Evolutionary conservation across 2,329 filamentous ascomycete species (phyloP).

Genomic region (Aureobasidium zeae): DNA sequence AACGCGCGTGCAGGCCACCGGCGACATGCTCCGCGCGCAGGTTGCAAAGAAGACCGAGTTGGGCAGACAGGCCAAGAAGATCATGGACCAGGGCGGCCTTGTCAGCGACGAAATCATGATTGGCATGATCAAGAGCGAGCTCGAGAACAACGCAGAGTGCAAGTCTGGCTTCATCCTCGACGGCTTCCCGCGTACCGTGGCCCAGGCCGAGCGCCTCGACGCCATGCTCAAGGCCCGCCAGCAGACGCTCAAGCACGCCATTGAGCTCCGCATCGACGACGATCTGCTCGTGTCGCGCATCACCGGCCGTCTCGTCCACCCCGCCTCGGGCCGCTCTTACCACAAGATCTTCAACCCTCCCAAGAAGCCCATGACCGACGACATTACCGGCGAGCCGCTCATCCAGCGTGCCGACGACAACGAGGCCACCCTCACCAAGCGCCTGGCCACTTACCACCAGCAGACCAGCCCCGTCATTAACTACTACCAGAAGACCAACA

Average conservation of each 20-base stretch:
- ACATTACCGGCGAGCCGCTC: constrained; percentile 90
- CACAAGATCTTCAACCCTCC: constrained; percentile 99
- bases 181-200: constrained; percentile 93
- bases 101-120: constrained; percentile 99
- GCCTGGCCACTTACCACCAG: constrained; percentile 81
- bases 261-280: constrained; percentile 97
- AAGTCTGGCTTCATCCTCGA: constrained; percentile 98
- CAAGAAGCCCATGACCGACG: constrained; percentile 88
- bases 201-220: constrained; percentile 90
- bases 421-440: constrained; percentile 89
- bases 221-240: constrained; percentile 71
- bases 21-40: constrained; percentile 97
- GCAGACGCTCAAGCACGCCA: constrained; percentile 83
- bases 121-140: constrained; percentile 98
- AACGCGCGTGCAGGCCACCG: constrained; percentile 61
- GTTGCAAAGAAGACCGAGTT: constrained; percentile 95
- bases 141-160: constrained; percentile 90
- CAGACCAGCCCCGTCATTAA: constrained; percentile 88
- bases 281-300: constrained; percentile 87
- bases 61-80: constrained; percentile 97
- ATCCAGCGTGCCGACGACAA: constrained; percentile 97
- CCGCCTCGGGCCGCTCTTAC: constrained; percentile 90
- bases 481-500: constrained; percentile 96
- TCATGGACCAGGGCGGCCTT: constrained; percentile 96
- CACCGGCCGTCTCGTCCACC: constrained; percentile 91